A percentile compares a stretch with the other conserved stretches of the same genome.
Evolutionary conservation across 169 alveolate species (phyloP).

Genomic region (Theileria luwenshuni): DNA sequence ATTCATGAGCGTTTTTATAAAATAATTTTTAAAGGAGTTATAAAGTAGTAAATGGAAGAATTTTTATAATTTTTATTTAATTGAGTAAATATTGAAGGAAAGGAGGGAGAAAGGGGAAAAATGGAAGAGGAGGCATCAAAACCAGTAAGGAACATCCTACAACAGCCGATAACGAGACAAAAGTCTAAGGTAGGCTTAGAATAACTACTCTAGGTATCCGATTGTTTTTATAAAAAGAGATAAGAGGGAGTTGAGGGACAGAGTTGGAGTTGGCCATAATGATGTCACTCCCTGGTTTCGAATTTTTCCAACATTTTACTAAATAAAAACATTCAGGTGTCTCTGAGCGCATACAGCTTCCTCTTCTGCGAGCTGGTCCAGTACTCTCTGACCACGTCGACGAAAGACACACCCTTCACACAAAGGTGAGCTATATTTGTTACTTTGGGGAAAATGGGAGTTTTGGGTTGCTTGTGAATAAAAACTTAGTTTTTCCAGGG

Average conservation of each 20-base stretch:
- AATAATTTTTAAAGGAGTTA: not conserved
- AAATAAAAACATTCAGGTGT: conserved; percentile 53
- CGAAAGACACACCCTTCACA: conserved; percentile 44
- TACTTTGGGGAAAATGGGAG: too few species aligned
- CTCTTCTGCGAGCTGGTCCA: conserved; percentile 65
- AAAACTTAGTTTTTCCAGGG: too few species aligned
- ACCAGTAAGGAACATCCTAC: conserved; percentile 31
- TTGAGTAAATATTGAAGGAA: too few species aligned
- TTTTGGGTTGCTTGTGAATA: too few species aligned
- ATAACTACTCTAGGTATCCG: too few species aligned
- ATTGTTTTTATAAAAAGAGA: not conserved
- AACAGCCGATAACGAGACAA: conserved; percentile 55
- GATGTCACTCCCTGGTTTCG: too few species aligned
- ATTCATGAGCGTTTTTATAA: not conserved
- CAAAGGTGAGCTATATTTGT: conserved; percentile 31
- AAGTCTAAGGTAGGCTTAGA: conserved; percentile 37
- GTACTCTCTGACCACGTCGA: conserved; percentile 55
- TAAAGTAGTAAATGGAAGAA: not conserved
- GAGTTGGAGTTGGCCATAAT: too few species aligned
- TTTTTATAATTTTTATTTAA: too few species aligned
- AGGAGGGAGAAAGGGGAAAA: too few species aligned
- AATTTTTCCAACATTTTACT: too few species aligned
- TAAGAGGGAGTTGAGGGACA: too few species aligned
- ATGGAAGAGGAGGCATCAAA: conserved; percentile 3
- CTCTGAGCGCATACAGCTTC: conserved; percentile 60